Base-by-base conservation (phyloP, 257 asterid genomes). In the Ehretia macrophylla region DNA sequence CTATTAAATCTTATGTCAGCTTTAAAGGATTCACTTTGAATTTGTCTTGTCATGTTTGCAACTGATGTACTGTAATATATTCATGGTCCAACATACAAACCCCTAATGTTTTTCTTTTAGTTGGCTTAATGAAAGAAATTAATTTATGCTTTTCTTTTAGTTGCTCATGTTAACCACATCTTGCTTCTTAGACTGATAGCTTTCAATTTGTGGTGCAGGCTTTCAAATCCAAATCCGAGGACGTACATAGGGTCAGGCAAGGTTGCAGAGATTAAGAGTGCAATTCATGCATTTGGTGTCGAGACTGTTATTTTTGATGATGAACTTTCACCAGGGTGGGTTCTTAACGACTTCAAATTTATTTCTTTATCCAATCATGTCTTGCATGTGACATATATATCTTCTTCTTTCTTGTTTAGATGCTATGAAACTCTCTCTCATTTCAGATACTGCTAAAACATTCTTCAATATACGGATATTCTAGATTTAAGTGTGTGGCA, bases 221-320 rank as follows among this genome's bases (percentile, higher is more conserved):
- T 92, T 68, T 76, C 83, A 37, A 46, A 84, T 12, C 95, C 85
- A n/a, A 86, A 92, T 67, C 89, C 97, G 14, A 83, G 83, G 77
- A 88, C 99, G 14, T 92, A 92, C 65, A 88, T 92, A 63, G 99
- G 99, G 60, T 88, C 97, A 1, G 99, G 99, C 45, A 93, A 93
- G 81, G 97, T 89, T 73, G 82, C 84, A 32, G 99, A 93, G 67
- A 89, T 93, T 60, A 93, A 83, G 84, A 84, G 77, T 57, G 96
- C 97, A 4, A 83, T 93, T 78, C 77, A 79, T 75, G 97, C 94
- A 57, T 75, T 86, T 70, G 99, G 62, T 57, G 86, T 79, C 44
- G 97, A 88, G 84, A 86, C 97, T 18, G 96, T 93, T 23, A 84
- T 93, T 68, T 89, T 93, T 62, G 97, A 93, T 55, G 99, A 93